phyloP scores from a whole-genome alignment of 495 filamentous ascomycete genomes.

The Cenococcum geophilum region DNA sequence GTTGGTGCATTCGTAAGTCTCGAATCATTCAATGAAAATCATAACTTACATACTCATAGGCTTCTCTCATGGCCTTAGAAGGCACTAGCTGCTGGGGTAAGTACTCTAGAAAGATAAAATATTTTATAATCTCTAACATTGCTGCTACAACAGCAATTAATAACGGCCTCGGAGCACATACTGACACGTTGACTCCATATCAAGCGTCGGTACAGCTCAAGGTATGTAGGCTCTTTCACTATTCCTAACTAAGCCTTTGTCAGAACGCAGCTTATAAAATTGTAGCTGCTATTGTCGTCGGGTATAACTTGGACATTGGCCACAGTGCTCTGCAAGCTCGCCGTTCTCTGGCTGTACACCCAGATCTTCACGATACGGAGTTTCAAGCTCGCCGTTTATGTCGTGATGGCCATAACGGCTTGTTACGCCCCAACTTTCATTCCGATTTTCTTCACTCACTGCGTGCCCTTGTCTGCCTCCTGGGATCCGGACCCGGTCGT shows the following conservation, averaged over 20 bases:
- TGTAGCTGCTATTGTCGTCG: too few species aligned
- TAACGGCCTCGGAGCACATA: background rate
- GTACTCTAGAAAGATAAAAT: background rate
- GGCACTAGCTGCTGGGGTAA: conserved; percentile 3
- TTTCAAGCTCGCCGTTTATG: conserved; percentile 13
- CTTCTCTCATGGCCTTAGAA: conserved; percentile 7
- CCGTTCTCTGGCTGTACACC: conserved; percentile 20
- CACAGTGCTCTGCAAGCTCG: conserved; percentile 16
- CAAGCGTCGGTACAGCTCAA: background rate
- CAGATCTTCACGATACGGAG: conserved; percentile 13
- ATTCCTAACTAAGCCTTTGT: too few species aligned
- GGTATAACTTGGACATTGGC: background rate
- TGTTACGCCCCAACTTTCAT: conserved; percentile 20
- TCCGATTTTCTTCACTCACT: conserved; percentile 22
- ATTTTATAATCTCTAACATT: background rate
- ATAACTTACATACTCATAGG: background rate
- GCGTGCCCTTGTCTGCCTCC: conserved; percentile 7
- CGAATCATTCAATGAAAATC: background rate
- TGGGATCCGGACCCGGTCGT: conserved; percentile 12
- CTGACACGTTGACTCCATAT: background rate
- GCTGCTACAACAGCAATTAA: background rate
- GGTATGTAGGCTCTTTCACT: too few species aligned
- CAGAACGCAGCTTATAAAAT: too few species aligned
- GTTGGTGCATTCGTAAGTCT: conserved; percentile 12
- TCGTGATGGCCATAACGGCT: conserved; percentile 1